Evolutionary conservation across 2,329 filamentous ascomycete genomes (phyloP).

Genomic region (Fusarium mexicanum): DNA sequence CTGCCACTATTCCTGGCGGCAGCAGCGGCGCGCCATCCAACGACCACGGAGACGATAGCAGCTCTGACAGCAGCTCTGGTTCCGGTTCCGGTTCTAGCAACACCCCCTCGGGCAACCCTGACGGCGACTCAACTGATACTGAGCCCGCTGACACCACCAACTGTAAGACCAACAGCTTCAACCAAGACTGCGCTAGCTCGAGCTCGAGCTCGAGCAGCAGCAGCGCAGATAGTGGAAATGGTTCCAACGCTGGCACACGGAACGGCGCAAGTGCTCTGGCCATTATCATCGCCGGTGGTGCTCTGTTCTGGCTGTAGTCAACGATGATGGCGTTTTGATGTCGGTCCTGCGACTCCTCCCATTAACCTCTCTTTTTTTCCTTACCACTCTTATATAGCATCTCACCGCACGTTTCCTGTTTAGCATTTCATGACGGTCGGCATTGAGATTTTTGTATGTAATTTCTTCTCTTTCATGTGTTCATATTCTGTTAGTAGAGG

Average conservation of each 20-base stretch:
- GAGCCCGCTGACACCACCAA: slow-evolving; percentile 39
- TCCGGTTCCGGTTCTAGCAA: slow-evolving; percentile 11
- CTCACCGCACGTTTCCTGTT: slow-evolving; percentile 18
- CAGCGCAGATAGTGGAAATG: slow-evolving; percentile 47
- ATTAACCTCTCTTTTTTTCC: slow-evolving; percentile 9
- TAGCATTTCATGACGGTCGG: slow-evolving; percentile 32
- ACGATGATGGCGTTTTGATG: not conserved
- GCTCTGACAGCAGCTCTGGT: slow-evolving; percentile 12
- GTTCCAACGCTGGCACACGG: slow-evolving; percentile 47
- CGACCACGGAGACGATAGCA: slow-evolving; percentile 32
- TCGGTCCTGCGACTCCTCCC: slow-evolving; percentile 1
- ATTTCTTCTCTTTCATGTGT: slow-evolving; percentile 33
- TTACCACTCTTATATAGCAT: slow-evolving; percentile 26
- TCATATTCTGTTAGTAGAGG: slow-evolving; percentile 33
- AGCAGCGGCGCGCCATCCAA: slow-evolving; percentile 29
- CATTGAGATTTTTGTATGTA: slow-evolving; percentile 37
- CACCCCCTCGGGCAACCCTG: slow-evolving; percentile 31
- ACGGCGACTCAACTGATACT: slow-evolving; percentile 25
- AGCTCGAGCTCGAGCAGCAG: slow-evolving; percentile 28
- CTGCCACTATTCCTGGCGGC: slow-evolving; percentile 38
- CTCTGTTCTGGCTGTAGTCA: slow-evolving; percentile 49
- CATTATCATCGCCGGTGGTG: slow-evolving; percentile 50
- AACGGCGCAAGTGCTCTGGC: slow-evolving; percentile 50
- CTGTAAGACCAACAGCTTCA: slow-evolving; percentile 53
- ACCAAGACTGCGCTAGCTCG: slow-evolving; percentile 50